phyloP scores from a whole-genome alignment of 805 yeast genomes.

The Candida quercuum region DNA sequence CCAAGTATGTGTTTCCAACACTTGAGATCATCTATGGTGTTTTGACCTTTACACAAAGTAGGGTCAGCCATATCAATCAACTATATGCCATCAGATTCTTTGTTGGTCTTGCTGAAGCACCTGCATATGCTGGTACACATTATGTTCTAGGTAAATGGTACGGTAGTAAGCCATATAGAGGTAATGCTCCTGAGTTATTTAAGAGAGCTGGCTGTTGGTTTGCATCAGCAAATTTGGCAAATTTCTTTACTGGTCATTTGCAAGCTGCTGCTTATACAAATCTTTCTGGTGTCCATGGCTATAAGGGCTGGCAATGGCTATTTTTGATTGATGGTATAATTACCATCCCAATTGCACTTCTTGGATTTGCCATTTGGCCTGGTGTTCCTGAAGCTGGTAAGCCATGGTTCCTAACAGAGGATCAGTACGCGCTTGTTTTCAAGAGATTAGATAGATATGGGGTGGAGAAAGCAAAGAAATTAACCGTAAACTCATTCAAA shows the following conservation, averaged over 20 bases:
- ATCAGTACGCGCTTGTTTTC: not conserved
- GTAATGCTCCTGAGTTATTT: constrained; percentile 35
- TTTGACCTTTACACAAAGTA: constrained; percentile 6
- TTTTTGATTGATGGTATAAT: constrained; percentile 25
- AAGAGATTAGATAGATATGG: constrained; percentile 4
- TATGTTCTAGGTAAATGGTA: constrained; percentile 45
- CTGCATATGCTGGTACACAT: constrained; percentile 44
- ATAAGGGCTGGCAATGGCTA: constrained; percentile 61
- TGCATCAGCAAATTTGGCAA: constrained; percentile 17
- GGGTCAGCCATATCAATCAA: constrained; percentile 2
- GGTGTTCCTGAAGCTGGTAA: constrained; percentile 4
- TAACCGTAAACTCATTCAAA: constrained; percentile 2
- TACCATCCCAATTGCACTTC: constrained; percentile 3
- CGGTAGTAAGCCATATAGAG: constrained; percentile 2
- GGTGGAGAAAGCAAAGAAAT: constrained; percentile 1
- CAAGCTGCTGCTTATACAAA: constrained; percentile 5
- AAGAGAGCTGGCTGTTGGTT: constrained; percentile 1
- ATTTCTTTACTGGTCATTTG: constrained; percentile 31
- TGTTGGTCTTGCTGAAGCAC: constrained; percentile 34
- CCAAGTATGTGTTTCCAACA: constrained; percentile 28
- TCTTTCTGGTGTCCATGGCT: constrained; percentile 37
- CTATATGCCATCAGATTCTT: constrained; percentile 55
- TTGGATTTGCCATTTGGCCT: constrained; percentile 4
- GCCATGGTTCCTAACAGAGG: constrained; percentile 2
- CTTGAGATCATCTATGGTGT: constrained; percentile 40